Percentiles rank a stretch among this genome's conserved stretches.
Evolutionary conservation across 108 stramenopile species (phyloP).

Genomic region (Conticribra weissflogii): DNA sequence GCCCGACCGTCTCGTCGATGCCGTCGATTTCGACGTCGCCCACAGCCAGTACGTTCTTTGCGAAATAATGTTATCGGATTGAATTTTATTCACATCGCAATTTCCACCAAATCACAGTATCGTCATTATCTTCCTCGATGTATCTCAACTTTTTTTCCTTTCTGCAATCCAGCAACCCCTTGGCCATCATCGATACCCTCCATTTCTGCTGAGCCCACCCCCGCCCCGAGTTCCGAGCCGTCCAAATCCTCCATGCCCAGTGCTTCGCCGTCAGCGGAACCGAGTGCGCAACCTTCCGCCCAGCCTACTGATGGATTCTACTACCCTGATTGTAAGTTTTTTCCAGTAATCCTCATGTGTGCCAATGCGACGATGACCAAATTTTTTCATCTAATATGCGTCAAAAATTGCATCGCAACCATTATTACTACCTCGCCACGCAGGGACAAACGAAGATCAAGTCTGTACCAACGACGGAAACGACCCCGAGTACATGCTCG

Average conservation of each 20-base stretch:
- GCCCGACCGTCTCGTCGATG: slow-evolving; percentile 2
- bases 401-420: no score
- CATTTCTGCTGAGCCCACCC: neutral
- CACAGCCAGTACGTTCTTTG: neutral
- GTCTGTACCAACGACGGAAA: slow-evolving; percentile 34
- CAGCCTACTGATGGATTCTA: slow-evolving; percentile 33
- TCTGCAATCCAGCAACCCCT: neutral
- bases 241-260: neutral
- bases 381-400: no score
- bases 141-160: neutral
- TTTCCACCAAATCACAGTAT: neutral
- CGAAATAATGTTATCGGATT: neutral
- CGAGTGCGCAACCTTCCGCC: slow-evolving; percentile 9
- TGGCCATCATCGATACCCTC: neutral
- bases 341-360: no score
- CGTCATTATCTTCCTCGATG: neutral
- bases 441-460: slow-evolving; percentile 18
- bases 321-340: slow-evolving; percentile 27
- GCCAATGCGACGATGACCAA: no score
- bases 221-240: neutral
- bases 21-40: neutral
- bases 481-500: slow-evolving; percentile 32
- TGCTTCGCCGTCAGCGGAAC: slow-evolving; percentile 10
- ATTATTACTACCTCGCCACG: no score
- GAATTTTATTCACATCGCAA: neutral